Base-by-base conservation (phyloP, 2,329 filamentous ascomycete species). In the Penicillium carneum region DNA sequence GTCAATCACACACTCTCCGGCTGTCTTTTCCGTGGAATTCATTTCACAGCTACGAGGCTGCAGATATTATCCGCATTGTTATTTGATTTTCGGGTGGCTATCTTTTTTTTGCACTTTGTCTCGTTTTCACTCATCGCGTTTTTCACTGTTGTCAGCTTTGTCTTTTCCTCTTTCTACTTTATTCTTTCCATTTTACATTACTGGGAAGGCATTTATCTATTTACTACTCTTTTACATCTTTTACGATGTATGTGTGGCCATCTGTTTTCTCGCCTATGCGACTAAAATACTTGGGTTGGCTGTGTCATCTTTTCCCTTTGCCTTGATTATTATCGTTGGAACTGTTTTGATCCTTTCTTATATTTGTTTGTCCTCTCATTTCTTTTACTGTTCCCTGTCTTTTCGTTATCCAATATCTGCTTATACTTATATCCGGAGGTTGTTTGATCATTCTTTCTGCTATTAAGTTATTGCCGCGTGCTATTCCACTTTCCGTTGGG, bases 381-480 rank as follows among this genome's bases (percentile, higher is more conserved):
- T 49, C 20, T 59, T 43, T 59, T 64, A 14, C 34, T 59, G 36
- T 57, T 56, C 49, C 57, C 50, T 57, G 60, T 60, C 60, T 64
- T 45, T 67, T 41, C 55, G 52, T 41, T 53, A 42, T 62, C 51
- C 42, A 69, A 50, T 71, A 54, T 63, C 61, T 64, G 53, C 52
- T 63, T 63, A 64, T 63, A 69, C 58, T 62, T 75, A 60, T 60
- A 60, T 60, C 57, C 51, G 76, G 74, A 75, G 76, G 76, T 73
- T 78, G 76, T 78, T 72, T 78, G 76, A 77, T 77, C 72, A 77
- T 57, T 64, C 46, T 66, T 67, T 65, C 49, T 59, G 57, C 57
- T 59, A 49, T 59, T 59, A n/a, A 48, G 39, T 46, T 47, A 56
- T 46, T 43, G 34, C 49, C 41, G 41, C 50, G 48, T 58, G 45